A percentile compares a stretch with the other conserved stretches of the same genome.
These are phyloP conservation scores for Cajanus cajan DNA, from an alignment of 306 rosid genomes.

Conservation along the genomic window DNA sequence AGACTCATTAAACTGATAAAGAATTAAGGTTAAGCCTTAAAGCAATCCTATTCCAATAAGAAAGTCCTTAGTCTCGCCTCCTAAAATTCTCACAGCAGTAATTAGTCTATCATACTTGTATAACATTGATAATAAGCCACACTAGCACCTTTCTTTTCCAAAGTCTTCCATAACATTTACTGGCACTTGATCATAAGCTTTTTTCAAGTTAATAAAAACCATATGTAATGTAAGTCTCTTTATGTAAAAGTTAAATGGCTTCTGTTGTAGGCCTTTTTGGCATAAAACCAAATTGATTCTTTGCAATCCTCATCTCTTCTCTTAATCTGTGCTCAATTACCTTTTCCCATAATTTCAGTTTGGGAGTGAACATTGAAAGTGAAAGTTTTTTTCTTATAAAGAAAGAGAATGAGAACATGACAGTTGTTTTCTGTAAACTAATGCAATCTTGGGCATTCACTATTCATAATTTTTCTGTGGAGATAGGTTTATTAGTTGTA, in stretches of 20 bases:
- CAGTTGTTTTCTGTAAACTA: conserved; percentile 10
- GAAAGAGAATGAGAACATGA: neutral
- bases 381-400: neutral
- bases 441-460: conserved; percentile 15
- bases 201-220: neutral
- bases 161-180: neutral
- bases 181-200: neutral
- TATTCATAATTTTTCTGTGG: neutral
- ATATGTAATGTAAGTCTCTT: neutral
- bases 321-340: neutral
- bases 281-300: neutral
- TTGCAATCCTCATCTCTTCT: neutral
- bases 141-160: neutral
- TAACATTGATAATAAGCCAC: neutral
- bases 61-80: neutral
- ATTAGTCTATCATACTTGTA: neutral
- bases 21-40: neutral
- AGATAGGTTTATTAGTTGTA: conserved; percentile 14
- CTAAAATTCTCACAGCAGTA: neutral
- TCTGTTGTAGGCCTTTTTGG: neutral
- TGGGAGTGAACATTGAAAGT: neutral
- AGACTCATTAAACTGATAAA: neutral
- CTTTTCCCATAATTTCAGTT: neutral
- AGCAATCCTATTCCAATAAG: neutral
- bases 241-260: neutral